These are phyloP conservation scores for Pholiota molesta DNA, from an alignment of 768 basidiomycete genomes.

Conservation along the genomic window DNA sequence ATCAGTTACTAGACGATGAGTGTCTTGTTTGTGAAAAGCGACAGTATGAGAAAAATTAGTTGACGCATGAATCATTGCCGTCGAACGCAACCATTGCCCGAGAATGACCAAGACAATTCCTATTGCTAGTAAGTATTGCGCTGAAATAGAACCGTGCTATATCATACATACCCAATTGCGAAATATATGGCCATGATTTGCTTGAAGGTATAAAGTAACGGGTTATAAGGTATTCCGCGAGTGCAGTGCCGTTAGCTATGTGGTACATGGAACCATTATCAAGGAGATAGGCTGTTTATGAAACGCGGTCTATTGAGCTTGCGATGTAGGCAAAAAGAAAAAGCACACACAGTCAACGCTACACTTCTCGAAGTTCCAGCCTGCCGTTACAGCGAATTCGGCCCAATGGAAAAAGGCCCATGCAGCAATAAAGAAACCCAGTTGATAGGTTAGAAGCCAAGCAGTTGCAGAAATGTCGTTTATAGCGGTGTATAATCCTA, in stretches of 20 bases:
- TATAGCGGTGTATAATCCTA: slow-evolving; percentile 56
- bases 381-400: slow-evolving; percentile 94
- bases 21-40: slow-evolving; percentile 69
- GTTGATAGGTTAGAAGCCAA: slow-evolving; percentile 74
- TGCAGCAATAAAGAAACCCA: slow-evolving; percentile 82
- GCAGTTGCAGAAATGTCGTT: slow-evolving; percentile 43
- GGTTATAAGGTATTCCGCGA: slow-evolving; percentile 79
- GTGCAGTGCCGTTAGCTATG: slow-evolving; percentile 75
- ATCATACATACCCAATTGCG: slow-evolving; percentile 53
- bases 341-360: slow-evolving; percentile 83
- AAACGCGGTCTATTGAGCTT: slow-evolving; percentile 3
- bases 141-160: not conserved
- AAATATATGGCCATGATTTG: slow-evolving; percentile 63
- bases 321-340: slow-evolving; percentile 1
- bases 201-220: slow-evolving; percentile 66
- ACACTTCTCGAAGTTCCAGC: slow-evolving; percentile 93
- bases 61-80: slow-evolving; percentile 96
- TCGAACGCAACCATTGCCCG: slow-evolving; percentile 81
- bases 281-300: slow-evolving; percentile 78
- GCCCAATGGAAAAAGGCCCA: slow-evolving; percentile 92
- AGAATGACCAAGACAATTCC: slow-evolving; percentile 65
- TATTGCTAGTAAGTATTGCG: slow-evolving; percentile 29
- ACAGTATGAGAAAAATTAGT: slow-evolving; percentile 93
- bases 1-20: slow-evolving; percentile 82
- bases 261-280: slow-evolving; percentile 90